Evolutionary conservation across 306 rosid genomes (phyloP).

Genomic region (Pueraria montana): DNA sequence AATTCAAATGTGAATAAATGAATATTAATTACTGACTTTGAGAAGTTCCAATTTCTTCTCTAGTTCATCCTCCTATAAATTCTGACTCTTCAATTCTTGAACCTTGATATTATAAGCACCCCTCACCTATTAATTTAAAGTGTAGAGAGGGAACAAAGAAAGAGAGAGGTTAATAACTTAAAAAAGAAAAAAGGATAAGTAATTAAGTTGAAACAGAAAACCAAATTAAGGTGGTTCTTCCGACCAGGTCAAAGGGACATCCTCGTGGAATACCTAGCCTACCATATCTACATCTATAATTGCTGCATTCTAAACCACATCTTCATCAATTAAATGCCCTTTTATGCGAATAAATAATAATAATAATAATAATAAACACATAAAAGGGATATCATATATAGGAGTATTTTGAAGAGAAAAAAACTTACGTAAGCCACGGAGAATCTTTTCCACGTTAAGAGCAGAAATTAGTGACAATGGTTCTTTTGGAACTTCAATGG

Average conservation of each 20-base stretch:
- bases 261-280: slow-evolving; percentile 76
- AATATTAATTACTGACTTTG: slow-evolving; percentile 51
- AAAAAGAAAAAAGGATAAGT: not conserved
- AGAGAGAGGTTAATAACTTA: too few relatives aligned
- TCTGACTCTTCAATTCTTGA: slow-evolving; percentile 64
- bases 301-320: slow-evolving; percentile 74
- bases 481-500: slow-evolving; percentile 67
- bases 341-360: not conserved
- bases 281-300: slow-evolving; percentile 88
- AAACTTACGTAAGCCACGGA: slow-evolving; percentile 87
- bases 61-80: slow-evolving; percentile 73
- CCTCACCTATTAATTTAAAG: slow-evolving; percentile 68
- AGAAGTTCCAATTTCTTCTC: slow-evolving; percentile 66
- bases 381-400: not conserved
- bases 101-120: slow-evolving; percentile 68
- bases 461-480: slow-evolving; percentile 75
- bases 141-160: too few relatives aligned
- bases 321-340: slow-evolving; percentile 41
- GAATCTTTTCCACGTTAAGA: slow-evolving; percentile 86
- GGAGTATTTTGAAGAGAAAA: not conserved
- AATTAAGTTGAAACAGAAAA: not conserved
- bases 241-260: slow-evolving; percentile 70
- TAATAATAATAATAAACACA: not conserved
- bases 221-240: not conserved
- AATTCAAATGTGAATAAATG: not conserved